Conservation (phyloP, 768 basidiomycete species). For the Collybia mongolica region DNA sequence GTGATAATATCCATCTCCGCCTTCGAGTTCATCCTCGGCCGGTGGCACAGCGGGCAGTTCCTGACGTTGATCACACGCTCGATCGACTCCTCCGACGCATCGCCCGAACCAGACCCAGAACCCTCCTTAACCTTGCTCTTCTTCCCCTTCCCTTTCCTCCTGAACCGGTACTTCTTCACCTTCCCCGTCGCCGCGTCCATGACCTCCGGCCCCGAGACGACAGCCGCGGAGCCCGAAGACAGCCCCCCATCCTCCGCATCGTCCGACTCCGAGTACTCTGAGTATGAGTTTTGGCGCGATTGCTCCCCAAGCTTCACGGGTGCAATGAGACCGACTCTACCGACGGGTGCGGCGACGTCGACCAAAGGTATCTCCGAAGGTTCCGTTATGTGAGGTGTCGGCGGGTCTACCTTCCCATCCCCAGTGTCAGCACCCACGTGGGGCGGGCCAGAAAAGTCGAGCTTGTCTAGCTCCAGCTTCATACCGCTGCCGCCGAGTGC, state of each 20-base stretch:
- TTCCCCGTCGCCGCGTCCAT: constrained; percentile 1
- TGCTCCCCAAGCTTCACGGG: constrained; percentile 12
- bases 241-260: constrained; percentile 22
- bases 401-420: constrained; percentile 10
- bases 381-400: constrained; percentile 32
- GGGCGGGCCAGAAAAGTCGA: constrained; percentile 63
- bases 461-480: constrained; percentile 44
- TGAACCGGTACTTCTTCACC: constrained; percentile 15
- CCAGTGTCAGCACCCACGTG: constrained; percentile 21
- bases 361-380: constrained; percentile 47
- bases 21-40: constrained; percentile 79
- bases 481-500: constrained; percentile 34
- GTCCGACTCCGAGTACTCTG: constrained; percentile 38
- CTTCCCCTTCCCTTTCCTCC: constrained; percentile 17
- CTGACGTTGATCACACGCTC: constrained; percentile 95
- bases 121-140: constrained; percentile 13
- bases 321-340: neutral
- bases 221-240: constrained; percentile 2
- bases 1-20: constrained; percentile 95
- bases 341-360: constrained; percentile 12
- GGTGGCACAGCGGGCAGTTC: constrained; percentile 91
- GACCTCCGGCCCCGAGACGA: constrained; percentile 8
- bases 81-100: constrained; percentile 33
- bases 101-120: constrained; percentile 7
- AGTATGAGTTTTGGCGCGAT: constrained; percentile 39